These are phyloP conservation scores for Brettanomyces nanus DNA, from an alignment of 805 yeast genomes.

Conservation along the genomic window DNA sequence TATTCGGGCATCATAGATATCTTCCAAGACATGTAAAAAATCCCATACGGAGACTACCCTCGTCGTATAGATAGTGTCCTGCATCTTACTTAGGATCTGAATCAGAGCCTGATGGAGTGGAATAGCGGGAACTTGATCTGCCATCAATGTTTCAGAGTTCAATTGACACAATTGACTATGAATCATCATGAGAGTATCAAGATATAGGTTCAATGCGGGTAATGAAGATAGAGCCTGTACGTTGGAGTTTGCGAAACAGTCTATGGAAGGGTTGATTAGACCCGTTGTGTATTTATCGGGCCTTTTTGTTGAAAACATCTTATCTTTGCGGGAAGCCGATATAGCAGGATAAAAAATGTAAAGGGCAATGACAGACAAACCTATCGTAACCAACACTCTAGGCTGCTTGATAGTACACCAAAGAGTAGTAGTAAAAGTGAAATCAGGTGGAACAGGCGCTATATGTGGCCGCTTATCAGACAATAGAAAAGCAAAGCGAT, in stretches of 20 bases:
- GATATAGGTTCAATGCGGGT: conserved; percentile 49
- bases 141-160: not conserved
- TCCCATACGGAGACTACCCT: conserved; percentile 70
- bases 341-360: conserved; percentile 14
- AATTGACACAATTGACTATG: not conserved
- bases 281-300: conserved; percentile 78
- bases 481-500: too few relatives aligned
- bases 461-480: too few relatives aligned
- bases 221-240: conserved; percentile 69
- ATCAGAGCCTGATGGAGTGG: conserved; percentile 55
- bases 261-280: conserved; percentile 70
- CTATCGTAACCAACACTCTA: conserved; percentile 2
- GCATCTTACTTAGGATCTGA: conserved; percentile 44
- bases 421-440: too few relatives aligned
- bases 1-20: conserved; percentile 62
- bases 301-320: conserved; percentile 27
- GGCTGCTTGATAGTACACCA: too few relatives aligned
- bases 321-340: conserved; percentile 6
- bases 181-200: conserved; percentile 14
- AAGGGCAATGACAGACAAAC: conserved; percentile 4
- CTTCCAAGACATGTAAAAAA: conserved; percentile 63
- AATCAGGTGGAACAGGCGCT: too few relatives aligned
- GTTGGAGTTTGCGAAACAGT: conserved; percentile 88
- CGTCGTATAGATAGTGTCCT: conserved; percentile 47
- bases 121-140: conserved; percentile 27